Evolutionary conservation across 768 basidiomycete genomes (phyloP), one percentile per base, ranked within the genome.

Genomic region (Leccinum barrowsii): DNA sequence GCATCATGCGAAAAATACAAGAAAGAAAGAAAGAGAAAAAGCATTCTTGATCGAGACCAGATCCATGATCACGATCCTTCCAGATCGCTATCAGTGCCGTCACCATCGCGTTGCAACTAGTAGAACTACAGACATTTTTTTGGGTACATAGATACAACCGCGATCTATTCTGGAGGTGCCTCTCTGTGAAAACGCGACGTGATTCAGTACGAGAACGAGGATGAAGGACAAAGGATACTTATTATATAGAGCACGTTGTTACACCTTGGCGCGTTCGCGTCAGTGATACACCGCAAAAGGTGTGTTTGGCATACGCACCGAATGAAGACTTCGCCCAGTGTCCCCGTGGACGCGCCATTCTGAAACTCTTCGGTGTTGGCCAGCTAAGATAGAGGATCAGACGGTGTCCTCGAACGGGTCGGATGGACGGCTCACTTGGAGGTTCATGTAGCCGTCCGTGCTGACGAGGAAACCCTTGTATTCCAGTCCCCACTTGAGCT

Each of bases 331-430:
- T 99, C 97, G 63, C 97, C 97, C n/a, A 99, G 79, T 1, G 94
- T 88, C 34, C 97, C 97, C 61, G 92, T 97, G 7, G 93, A 95
- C 74, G 92, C 84, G 22, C 94, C 96, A 65, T 97, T 92, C 73
- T 98, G 94, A 66, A 89, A 96, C 73, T 99, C 97, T 74, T 98
- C 97, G 3, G 97, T 95, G 74, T 98, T 98, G n/a, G 95, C 96
- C 54, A 99, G 50, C 50, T 50, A 30, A 5, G 0, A 50, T 4
- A 5, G 5, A 12, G n/a, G 50, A 32, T 50, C 11, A 32, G 28
- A 32, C 10, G 28, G 11, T 11, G 2, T 21, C 5, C 10, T 32
- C 5, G 50, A n/a, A 21, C 8, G 48, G 24, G 48, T 5, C 8
- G 11, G 50, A 32, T 0, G 50, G 10, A 42, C 10, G 28, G 24